Evolutionary conservation across 2,329 filamentous ascomycete genomes (phyloP).

Genomic region (Plenodomus biglobosus): DNA sequence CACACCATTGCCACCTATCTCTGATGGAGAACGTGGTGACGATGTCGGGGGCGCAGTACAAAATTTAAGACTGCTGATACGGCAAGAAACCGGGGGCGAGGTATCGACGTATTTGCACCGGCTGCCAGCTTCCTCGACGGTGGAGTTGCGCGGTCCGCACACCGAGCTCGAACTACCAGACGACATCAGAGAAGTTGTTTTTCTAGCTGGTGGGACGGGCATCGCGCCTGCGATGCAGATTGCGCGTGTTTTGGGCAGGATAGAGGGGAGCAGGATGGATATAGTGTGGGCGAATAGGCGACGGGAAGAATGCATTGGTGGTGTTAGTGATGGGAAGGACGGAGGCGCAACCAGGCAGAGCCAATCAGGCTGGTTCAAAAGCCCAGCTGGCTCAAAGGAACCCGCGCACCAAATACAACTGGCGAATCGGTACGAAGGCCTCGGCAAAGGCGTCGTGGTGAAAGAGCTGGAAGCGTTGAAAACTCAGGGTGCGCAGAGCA

Average conservation of each 20-base stretch:
- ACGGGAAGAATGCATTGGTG: constrained; percentile 66
- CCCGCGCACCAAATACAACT: constrained; percentile 4
- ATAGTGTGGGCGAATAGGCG: constrained; percentile 81
- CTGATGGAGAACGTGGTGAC: constrained; percentile 30
- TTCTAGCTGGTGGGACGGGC: constrained; percentile 89
- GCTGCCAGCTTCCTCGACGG: constrained; percentile 61
- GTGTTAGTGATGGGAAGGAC: constrained; percentile 53
- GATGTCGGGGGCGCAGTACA: constrained; percentile 25
- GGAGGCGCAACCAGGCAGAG: constrained; percentile 5
- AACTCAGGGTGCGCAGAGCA: constrained; percentile 14
- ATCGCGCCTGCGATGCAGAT: constrained; percentile 88
- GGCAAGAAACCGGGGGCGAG: constrained; percentile 77
- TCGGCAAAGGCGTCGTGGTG: constrained; percentile 41
- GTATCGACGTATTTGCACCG: constrained; percentile 79
- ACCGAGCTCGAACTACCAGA: constrained; percentile 64
- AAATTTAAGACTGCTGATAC: constrained; percentile 71
- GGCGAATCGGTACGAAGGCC: constrained; percentile 2
- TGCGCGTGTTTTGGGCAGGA: constrained; percentile 62
- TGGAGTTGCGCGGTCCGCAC: constrained; percentile 80
- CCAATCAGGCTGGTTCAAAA: constrained; percentile 32
- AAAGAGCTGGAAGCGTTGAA: constrained; percentile 12
- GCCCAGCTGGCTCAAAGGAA: constrained; percentile 23
- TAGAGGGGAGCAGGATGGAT: constrained; percentile 54
- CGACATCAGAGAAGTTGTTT: constrained; percentile 65
- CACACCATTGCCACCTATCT: constrained; percentile 73